Base-by-base conservation (phyloP, 2,329 filamentous ascomycete species). In the Dryadomyces quercivorus region DNA sequence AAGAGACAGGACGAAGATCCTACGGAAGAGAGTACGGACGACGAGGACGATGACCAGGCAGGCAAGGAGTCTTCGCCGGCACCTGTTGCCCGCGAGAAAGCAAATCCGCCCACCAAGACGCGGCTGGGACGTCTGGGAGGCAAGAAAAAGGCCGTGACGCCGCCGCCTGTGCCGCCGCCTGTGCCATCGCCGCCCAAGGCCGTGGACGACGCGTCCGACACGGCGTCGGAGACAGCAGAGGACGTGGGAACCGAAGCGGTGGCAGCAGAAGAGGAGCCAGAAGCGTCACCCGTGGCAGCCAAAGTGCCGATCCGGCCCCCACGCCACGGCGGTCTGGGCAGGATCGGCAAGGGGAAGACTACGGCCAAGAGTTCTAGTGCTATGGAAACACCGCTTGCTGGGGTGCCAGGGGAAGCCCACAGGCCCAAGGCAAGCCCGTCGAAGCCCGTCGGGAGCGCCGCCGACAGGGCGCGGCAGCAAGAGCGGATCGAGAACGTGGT, bases 401-500 rank as follows among this genome's bases (percentile, higher is more conserved):
- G n/a, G n/a, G n/a, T n/a, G n/a, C n/a, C n/a, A n/a, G n/a, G n/a
- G n/a, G n/a, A 7, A 42, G 18, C 6, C 42, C 18, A 7, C 57
- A 40, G 50, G 56, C 7, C n/a, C n/a, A n/a, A n/a, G n/a, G n/a
- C n/a, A n/a, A 10, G 40, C 43, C 38, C 26, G 8, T 8, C 4
- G 8, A 31, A 31, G 26, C 4, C 26, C 38, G 16, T 42, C 38
- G 38, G 12, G 38, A 42, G 4, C 4, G 38, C 3, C 3, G 12
- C 38, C 12, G 38, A 42, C 4, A 42, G 10, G 38, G 38, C 38
- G 4, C 3, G 10, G 38, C 26, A 44, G 1, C 18, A 51, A 69
- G 75, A 80, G 59, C 64, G 78, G 31, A 72, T 75, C 54, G 69
- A 66, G 55, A 74, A 80, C 40, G 64, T 78, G 15, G 72, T 78